Percentiles rank a stretch among this genome's conserved stretches.
phyloP scores from a whole-genome alignment of 495 filamentous ascomycete species.

The Aspergillus asperescens region DNA sequence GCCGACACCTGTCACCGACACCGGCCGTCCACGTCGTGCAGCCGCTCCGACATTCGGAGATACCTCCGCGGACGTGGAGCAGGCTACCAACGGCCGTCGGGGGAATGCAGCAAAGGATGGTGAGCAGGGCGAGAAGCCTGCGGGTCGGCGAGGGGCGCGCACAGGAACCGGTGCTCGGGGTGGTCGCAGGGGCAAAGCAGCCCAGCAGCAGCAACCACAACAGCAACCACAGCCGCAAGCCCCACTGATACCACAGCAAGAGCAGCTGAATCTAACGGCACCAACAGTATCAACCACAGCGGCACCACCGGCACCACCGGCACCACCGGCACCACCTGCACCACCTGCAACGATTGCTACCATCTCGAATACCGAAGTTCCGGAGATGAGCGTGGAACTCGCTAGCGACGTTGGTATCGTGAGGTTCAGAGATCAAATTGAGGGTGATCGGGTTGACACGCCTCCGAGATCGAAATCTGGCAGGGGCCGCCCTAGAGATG shows the following conservation, averaged over 20 bases:
- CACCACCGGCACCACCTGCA: conserved; percentile 16
- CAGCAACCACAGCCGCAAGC: conserved; percentile 19
- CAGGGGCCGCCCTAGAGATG: conserved; percentile 36
- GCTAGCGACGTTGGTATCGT: conserved; percentile 16
- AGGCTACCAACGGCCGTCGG: conserved; percentile 37
- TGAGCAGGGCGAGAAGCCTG: conserved; percentile 54
- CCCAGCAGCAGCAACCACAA: conserved; percentile 29
- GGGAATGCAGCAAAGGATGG: conserved; percentile 43
- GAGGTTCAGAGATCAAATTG: conserved; percentile 21
- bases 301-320: conserved; percentile 13
- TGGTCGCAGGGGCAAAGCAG: conserved; percentile 32
- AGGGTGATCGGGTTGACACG: conserved; percentile 22
- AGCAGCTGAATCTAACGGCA: conserved; percentile 26
- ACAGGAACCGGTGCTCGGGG: conserved; percentile 34
- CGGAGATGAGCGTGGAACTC: conserved; percentile 27
- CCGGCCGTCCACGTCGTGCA: conserved; percentile 61
- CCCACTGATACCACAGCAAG: conserved; percentile 20
- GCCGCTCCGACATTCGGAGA: conserved; percentile 70
- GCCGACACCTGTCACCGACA: conserved; percentile 55
- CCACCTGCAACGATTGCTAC: conserved; percentile 1
- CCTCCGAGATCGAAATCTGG: conserved; percentile 28
- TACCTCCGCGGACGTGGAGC: conserved; percentile 49
- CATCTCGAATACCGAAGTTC: conserved; percentile 32
- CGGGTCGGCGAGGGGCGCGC: conserved; percentile 45
- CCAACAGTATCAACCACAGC: conserved; percentile 10